Evolutionary conservation across 1,284 basidiomycete genomes (phyloP), one percentile per base, ranked within the genome.

Genomic region (Trichosporon coremiiforme): DNA sequence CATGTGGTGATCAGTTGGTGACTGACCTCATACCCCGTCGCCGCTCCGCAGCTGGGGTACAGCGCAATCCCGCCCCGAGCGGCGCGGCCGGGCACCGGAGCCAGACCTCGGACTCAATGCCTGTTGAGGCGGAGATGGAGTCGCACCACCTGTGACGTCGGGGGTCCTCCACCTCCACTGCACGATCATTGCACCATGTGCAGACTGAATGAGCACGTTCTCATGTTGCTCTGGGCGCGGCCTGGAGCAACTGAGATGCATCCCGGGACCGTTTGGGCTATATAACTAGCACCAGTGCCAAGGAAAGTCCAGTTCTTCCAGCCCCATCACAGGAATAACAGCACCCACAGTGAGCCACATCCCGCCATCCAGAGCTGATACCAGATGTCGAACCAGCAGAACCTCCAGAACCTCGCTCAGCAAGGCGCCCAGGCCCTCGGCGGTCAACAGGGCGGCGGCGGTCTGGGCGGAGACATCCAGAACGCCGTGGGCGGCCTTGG

Each of bases 91-190:
- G 33, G 36, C 36, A 10, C 36, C 36, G 36, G 36, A 38, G 41
- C 50, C 9, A 12, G n/a, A 4, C 9, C 50, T 53, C 50, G 50
- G 50, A 53, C 50, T 22, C 9, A 10, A 22, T 13, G 50, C 50
- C 50, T 53, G 50, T 20, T 17, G 13, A 8, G 20, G 22, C 20
- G n/a, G 20, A 53, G 22, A 7, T 20, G 22, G 50, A 20, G 50
- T 53, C 50, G 50, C 50, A 53, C 50, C n/a, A 25, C 50, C 12
- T 53, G 50, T 53, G 50, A 53, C 50, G 50, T 53, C 50, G 50
- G 20, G 6, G 47, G 47, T n/a, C 47, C 25, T 35, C 47, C 50
- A 25, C 50, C 50, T 22, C 50, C 7, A 53, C 22, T 20, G n/a
- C n/a, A 20, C 47, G 10, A 13, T 25, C 38, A 13, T 12, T 13